Percentiles rank a stretch among this genome's conserved stretches.
These are phyloP conservation scores for Salicornia ramosissima DNA, from an alignment of 148 eudicot species.

Conservation along the genomic window DNA sequence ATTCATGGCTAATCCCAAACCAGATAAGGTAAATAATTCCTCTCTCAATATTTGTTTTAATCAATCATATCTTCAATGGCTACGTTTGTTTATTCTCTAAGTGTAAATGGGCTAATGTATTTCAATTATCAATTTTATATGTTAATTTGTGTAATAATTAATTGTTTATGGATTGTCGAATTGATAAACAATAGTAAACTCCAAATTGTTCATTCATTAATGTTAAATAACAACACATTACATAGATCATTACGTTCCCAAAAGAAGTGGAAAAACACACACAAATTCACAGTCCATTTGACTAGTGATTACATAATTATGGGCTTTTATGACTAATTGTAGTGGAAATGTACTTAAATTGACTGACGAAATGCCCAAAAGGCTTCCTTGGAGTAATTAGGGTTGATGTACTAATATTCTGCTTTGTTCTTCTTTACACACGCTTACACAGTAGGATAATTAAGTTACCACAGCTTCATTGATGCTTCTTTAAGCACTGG, in stretches of 20 bases:
- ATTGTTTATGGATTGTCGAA: not conserved
- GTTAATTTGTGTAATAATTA: not conserved
- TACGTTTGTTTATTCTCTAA: not conserved
- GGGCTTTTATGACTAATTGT: constrained; percentile 8
- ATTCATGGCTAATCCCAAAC: not conserved
- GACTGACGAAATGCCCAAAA: constrained; percentile 20
- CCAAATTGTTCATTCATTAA: constrained; percentile 17
- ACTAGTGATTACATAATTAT: constrained; percentile 1
- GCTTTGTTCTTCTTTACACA: constrained; percentile 14
- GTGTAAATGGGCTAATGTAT: too few species aligned
- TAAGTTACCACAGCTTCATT: constrained; percentile 5
- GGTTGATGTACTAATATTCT: constrained; percentile 14
- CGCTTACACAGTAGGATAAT: constrained; percentile 2
- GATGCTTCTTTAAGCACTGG: not conserved
- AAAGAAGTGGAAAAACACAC: not conserved
- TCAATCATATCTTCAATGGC: not conserved
- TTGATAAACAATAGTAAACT: constrained; percentile 1
- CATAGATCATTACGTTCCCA: not conserved
- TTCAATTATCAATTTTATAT: too few species aligned
- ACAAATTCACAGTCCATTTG: not conserved
- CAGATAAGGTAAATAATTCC: not conserved
- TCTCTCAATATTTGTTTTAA: not conserved
- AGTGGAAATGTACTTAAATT: constrained; percentile 23
- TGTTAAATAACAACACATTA: not conserved
- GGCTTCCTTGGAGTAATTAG: constrained; percentile 13